Evolutionary conservation across 768 basidiomycete species (phyloP).

Genomic region (Tubosaeta brunneosetosa): DNA sequence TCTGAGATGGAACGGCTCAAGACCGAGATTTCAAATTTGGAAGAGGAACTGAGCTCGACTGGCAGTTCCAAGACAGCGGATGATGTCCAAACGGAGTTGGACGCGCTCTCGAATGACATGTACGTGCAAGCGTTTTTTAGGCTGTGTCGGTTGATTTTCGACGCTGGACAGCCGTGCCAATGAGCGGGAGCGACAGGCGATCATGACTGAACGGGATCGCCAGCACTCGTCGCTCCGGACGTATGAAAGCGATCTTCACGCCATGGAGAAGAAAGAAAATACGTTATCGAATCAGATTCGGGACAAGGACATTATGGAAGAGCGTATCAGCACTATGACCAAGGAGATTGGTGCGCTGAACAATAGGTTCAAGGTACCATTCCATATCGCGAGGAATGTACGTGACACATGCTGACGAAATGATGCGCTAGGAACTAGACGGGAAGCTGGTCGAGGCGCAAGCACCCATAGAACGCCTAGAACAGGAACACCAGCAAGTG

Average conservation of each 20-base stretch:
- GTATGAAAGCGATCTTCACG: conserved; percentile 57
- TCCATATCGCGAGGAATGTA: neutral
- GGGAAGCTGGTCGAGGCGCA: conserved; percentile 54
- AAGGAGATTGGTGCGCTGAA: conserved; percentile 47
- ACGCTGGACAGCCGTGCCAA: conserved; percentile 48
- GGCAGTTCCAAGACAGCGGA: conserved; percentile 81
- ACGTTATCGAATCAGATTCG: conserved; percentile 53
- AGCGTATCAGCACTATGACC: conserved; percentile 53
- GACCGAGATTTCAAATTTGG: conserved; percentile 58
- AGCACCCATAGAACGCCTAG: conserved; percentile 60
- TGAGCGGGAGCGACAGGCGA: conserved; percentile 57
- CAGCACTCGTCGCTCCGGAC: conserved; percentile 48
- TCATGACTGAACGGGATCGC: conserved; percentile 60
- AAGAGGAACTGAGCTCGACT: conserved; percentile 61
- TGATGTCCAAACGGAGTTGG: conserved; percentile 78
- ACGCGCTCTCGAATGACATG: conserved; percentile 49
- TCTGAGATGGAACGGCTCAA: conserved; percentile 56
- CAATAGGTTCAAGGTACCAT: conserved; percentile 47
- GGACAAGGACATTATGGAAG: conserved; percentile 54
- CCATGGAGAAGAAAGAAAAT: conserved; percentile 57
- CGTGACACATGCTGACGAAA: neutral
- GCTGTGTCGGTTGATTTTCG: neutral
- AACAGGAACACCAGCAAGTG: conserved; percentile 46
- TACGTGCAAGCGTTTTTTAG: neutral
- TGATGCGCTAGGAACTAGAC: conserved; percentile 53